Evolutionary conservation across 257 asterid genomes (phyloP).

Genomic region (Penstemon davidsonii): DNA sequence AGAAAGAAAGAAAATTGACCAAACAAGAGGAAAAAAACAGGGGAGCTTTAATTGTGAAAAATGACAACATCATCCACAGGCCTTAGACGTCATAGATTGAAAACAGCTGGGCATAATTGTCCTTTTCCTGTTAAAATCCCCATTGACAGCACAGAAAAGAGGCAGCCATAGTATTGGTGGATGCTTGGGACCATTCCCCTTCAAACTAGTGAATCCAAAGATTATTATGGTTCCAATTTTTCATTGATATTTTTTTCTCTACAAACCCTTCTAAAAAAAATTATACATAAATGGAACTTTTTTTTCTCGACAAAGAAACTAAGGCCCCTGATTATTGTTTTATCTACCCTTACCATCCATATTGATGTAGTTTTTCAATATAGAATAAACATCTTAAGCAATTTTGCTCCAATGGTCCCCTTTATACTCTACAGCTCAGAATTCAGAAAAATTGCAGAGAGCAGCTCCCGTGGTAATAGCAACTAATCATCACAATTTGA

Average conservation of each 20-base stretch:
- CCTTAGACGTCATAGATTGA: constrained; percentile 24
- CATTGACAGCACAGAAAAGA: constrained; percentile 13
- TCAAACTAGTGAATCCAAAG: constrained; percentile 38
- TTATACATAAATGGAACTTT: too few relatives aligned
- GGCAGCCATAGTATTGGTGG: constrained; percentile 4
- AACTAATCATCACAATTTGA: constrained; percentile 69
- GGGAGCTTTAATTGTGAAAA: constrained; percentile 36
- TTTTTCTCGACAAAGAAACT: too few relatives aligned
- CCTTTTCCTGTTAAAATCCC: constrained; percentile 39
- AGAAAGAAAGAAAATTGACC: constrained; percentile 31
- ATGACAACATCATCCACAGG: constrained; percentile 51
- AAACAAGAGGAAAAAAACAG: constrained; percentile 34
- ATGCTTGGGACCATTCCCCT: constrained; percentile 33
- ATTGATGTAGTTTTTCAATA: too few relatives aligned
- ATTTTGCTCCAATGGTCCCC: constrained; percentile 32
- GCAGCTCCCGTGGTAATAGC: constrained; percentile 47
- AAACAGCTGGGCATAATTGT: constrained; percentile 67
- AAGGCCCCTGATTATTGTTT: too few relatives aligned
- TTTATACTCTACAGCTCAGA: background rate
- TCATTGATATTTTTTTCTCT: too few relatives aligned
- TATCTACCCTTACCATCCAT: too few relatives aligned
- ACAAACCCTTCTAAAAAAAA: too few relatives aligned
- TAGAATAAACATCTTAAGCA: too few relatives aligned
- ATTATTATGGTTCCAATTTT: background rate
- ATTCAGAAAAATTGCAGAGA: constrained; percentile 5